phyloP scores from a whole-genome alignment of 148 eudicot species.

The Vaccinium macrocarpon region DNA sequence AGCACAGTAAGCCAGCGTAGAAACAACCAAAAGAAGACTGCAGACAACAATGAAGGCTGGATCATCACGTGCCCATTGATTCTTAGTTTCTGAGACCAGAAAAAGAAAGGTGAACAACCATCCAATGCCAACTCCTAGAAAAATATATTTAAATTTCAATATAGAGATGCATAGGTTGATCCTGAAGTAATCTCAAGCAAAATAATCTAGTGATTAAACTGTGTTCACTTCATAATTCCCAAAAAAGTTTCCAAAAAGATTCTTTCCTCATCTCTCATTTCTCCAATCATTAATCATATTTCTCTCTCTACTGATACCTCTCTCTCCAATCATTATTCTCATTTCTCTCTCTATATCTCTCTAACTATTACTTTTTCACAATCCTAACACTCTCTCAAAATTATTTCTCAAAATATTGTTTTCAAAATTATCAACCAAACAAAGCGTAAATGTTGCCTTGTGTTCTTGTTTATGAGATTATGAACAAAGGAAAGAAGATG shows the following conservation, averaged over 20 bases:
- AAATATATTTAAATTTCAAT: not conserved
- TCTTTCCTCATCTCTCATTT: no score
- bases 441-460: not conserved
- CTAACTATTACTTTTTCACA: no score
- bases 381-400: no score
- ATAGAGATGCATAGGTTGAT: not conserved
- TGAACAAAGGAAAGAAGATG: not conserved
- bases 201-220: not conserved
- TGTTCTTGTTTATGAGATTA: not conserved
- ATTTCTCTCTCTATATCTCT: no score
- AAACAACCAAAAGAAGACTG: slow-evolving; percentile 79
- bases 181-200: not conserved
- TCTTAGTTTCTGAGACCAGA: slow-evolving; percentile 82
- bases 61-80: slow-evolving; percentile 99
- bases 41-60: slow-evolving; percentile 97
- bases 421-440: no score
- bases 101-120: slow-evolving; percentile 9
- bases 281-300: no score
- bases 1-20: slow-evolving; percentile 84
- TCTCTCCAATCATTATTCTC: no score
- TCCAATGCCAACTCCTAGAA: slow-evolving; percentile 7
- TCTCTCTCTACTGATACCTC: no score
- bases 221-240: no score
- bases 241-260: no score
- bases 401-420: no score